phyloP scores from a whole-genome alignment of 352 stramenopile genomes.

The Globisporangium nagaii region DNA sequence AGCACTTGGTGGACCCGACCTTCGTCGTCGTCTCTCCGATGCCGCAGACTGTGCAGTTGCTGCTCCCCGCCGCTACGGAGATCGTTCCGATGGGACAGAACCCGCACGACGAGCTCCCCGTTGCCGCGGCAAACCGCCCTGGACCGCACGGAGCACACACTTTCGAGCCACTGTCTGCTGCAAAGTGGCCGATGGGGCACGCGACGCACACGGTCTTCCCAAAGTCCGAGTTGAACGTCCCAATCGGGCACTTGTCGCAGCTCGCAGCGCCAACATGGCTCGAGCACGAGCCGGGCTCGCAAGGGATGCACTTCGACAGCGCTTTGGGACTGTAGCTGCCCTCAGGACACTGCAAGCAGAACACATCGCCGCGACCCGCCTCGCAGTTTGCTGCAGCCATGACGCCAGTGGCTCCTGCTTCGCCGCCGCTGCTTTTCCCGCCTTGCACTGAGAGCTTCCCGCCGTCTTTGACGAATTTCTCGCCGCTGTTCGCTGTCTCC shows the following conservation, averaged over 20 bases:
- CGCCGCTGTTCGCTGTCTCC: constrained; percentile 24
- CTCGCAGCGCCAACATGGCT: constrained; percentile 31
- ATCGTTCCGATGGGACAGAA: constrained; percentile 62
- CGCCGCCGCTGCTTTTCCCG: constrained; percentile 40
- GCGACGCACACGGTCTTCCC: constrained; percentile 51
- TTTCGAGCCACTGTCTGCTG: constrained; percentile 34
- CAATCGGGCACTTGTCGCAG: constrained; percentile 46
- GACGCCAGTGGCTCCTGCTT: constrained; percentile 50
- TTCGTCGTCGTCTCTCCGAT: constrained; percentile 66
- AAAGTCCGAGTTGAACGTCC: constrained; percentile 68
- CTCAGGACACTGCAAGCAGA: constrained; percentile 59
- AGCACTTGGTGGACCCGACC: constrained; percentile 42
- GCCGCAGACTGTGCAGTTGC: constrained; percentile 66
- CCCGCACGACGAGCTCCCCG: constrained; percentile 40
- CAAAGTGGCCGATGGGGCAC: constrained; percentile 59
- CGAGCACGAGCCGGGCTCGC: constrained; percentile 61
- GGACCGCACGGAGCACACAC: constrained; percentile 51
- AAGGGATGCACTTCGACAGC: constrained; percentile 59
- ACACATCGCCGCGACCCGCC: constrained; percentile 54
- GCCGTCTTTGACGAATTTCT: constrained; percentile 57
- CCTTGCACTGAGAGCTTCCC: constrained; percentile 37
- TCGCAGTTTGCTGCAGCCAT: constrained; percentile 50
- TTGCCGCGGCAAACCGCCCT: constrained; percentile 40
- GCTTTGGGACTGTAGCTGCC: constrained; percentile 57
- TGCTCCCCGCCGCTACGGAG: constrained; percentile 33